A percentile compares a stretch with the other conserved stretches of the same genome.
Evolutionary conservation across 164 flowering plant species (phyloP).

Genomic region (Berberis vulgaris): DNA sequence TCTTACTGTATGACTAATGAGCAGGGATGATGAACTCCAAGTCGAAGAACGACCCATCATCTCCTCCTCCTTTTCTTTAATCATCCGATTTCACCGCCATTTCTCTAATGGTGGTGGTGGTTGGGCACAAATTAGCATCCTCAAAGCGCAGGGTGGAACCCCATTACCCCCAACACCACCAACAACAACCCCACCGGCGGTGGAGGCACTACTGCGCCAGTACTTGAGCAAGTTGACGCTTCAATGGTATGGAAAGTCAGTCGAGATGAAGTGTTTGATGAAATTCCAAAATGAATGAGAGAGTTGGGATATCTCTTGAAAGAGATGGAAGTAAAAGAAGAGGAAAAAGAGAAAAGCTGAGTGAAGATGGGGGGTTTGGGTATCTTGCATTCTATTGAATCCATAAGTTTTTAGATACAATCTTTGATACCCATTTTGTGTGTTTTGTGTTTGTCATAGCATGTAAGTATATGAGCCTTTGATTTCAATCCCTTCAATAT

Average conservation of each 20-base stretch:
- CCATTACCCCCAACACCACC: too few relatives aligned
- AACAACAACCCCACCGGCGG: too few relatives aligned
- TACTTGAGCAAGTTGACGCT: conserved; percentile 82
- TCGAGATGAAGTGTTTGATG: not conserved
- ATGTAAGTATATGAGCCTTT: too few relatives aligned
- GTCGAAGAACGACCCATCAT: conserved; percentile 81
- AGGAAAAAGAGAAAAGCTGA: not conserved
- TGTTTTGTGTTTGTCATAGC: too few relatives aligned
- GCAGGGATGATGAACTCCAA: conserved; percentile 56
- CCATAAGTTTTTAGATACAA: too few relatives aligned
- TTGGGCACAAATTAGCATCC: not conserved
- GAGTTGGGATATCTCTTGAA: not conserved
- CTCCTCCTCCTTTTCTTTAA: conserved; percentile 18
- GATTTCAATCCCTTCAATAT: too few relatives aligned
- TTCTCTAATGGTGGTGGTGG: conserved; percentile 1
- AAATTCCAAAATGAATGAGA: not conserved
- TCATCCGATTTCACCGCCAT: conserved; percentile 12
- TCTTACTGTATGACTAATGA: too few relatives aligned
- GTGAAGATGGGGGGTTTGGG: not conserved
- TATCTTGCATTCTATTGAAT: too few relatives aligned
- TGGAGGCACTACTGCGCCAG: conserved; percentile 33
- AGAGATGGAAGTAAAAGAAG: not conserved
- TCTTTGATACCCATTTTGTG: too few relatives aligned
- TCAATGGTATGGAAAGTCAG: conserved; percentile 99
- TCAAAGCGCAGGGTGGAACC: not conserved